Evolutionary conservation across 179 eudicot genomes (phyloP).

Genomic region (Silene coronaria): DNA sequence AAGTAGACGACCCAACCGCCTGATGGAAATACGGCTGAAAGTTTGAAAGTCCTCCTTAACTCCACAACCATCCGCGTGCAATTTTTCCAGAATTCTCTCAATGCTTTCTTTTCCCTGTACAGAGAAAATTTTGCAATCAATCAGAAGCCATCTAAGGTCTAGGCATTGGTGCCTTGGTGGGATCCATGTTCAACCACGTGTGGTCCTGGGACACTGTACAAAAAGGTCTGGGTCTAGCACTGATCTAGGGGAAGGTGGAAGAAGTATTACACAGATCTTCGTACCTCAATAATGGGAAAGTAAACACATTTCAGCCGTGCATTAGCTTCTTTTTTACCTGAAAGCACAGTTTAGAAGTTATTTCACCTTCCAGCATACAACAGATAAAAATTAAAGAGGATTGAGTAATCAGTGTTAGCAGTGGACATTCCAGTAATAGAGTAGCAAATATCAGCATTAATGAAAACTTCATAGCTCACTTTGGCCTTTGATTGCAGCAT

Average conservation of each 20-base stretch:
- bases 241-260: not conserved
- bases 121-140: conserved; percentile 5
- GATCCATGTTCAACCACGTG: no score
- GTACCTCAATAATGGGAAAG: conserved; percentile 57
- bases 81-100: conserved; percentile 42
- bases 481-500: conserved; percentile 17
- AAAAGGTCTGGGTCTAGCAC: not conserved
- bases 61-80: conserved; percentile 38
- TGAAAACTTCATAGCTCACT: conserved; percentile 23
- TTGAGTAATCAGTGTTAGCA: not conserved
- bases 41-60: conserved; percentile 42
- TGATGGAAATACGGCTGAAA: conserved; percentile 61
- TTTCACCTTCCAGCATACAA: not conserved
- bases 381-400: not conserved
- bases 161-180: no score
- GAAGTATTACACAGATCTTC: not conserved
- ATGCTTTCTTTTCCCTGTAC: conserved; percentile 61
- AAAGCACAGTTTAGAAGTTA: not conserved
- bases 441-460: not conserved
- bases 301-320: conserved; percentile 61
- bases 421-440: not conserved
- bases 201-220: not conserved
- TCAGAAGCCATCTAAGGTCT: not conserved
- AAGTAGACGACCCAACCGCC: conserved; percentile 78
- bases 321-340: conserved; percentile 54